Base-by-base conservation (phyloP, 108 stramenopile species). In the Fragilariopsis cylindrus region DNA sequence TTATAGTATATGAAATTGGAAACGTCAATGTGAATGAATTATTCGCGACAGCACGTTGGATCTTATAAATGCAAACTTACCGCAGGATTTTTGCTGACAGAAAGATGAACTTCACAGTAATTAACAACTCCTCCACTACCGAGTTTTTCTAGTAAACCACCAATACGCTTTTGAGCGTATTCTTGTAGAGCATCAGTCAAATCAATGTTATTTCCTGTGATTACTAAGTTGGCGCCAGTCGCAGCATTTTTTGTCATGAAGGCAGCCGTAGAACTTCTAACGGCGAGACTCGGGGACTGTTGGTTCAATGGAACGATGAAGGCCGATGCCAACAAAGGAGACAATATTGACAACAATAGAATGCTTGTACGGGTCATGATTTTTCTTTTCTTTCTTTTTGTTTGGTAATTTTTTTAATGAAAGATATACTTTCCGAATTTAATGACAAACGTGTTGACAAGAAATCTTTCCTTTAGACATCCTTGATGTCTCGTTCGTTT, bases 201-300 rank as follows among this genome's bases (percentile, higher is more conserved):
- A 39, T 96, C 91, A 69, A 96, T 85, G 77, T 96, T 96, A 56
- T 90, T 89, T 50, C 94, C 94, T 16, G 87, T 90, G 52, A 95
- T 72, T 60, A 82, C 79, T 68, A 92, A 80, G 46, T 88, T 85
- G 50, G 88, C 85, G 15, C 44, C 82, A 40, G 70, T 54, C 12
- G 67, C 79, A 48, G 79, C 86, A 16, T 82, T 77, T 74, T 81
- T 53, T 54, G 86, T 75, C 70, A 79, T 76, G 9, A 47, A 44
- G 21, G 76, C 65, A 12, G 73, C 41, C 30, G 71, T 63, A 40
- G 15, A 7, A 70, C 30, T 21, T 60, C 58, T 21, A 60, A 63
- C 43, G 62, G 65, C 55, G 55, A 56, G 7, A 43, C 53, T 65
- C 43, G 48, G 65, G n/a, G 21, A 43, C 9, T 9, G 66, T 40